Percentiles rank a stretch among this genome's conserved stretches.
phyloP scores from a whole-genome alignment of 2,329 filamentous ascomycete species.

The Colletotrichum chrysophilum region DNA sequence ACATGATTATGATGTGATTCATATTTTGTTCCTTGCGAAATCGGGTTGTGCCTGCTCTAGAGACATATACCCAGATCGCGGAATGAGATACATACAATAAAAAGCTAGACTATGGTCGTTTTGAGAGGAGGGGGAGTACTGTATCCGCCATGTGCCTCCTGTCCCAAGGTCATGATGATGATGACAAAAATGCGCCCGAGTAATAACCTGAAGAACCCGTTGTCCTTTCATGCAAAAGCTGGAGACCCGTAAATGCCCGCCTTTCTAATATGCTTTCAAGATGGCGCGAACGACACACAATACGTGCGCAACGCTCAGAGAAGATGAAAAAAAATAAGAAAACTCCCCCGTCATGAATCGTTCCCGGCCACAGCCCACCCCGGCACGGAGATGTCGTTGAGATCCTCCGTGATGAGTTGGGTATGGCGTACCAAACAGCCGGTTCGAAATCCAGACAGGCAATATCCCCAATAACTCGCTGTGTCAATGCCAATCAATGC shows the following conservation, averaged over 20 bases:
- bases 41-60: not conserved
- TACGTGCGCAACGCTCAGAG: not conserved
- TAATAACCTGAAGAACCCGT: not conserved
- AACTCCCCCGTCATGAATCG: not conserved
- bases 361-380: not conserved
- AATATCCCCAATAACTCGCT: slow-evolving; percentile 7
- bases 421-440: slow-evolving; percentile 8
- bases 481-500: slow-evolving; percentile 18
- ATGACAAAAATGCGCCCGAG: not conserved
- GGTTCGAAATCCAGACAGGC: not conserved
- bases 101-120: not conserved
- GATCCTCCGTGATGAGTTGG: slow-evolving; percentile 7
- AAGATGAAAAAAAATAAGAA: not conserved
- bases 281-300: not conserved
- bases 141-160: slow-evolving; percentile 20
- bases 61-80: not conserved
- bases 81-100: not conserved
- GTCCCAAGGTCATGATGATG: not conserved
- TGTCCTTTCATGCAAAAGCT: not conserved
- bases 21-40: not conserved
- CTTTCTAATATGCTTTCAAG: slow-evolving; percentile 10
- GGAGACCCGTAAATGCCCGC: not conserved
- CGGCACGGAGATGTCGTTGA: not conserved
- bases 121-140: slow-evolving; percentile 19
- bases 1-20: not conserved